Base-by-base conservation (phyloP, 2,329 filamentous ascomycete genomes). In the Helicocarpus griseus region DNA sequence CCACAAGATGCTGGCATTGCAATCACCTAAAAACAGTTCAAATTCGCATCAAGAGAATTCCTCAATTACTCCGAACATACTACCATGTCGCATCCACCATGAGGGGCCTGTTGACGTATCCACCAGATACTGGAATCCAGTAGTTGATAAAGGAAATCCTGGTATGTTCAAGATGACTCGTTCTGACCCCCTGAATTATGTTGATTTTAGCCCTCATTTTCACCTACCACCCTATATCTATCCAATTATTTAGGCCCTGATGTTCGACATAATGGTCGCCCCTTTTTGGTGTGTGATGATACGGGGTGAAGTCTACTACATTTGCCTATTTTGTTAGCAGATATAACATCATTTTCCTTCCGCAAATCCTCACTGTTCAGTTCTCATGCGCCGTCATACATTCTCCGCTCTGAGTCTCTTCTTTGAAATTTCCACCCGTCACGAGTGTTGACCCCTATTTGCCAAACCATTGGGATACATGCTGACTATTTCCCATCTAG, bases 71-170 rank as follows among this genome's bases (percentile, higher is more conserved):
- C 79, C 85, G 3, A 85, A 95, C 62, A 72, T 95, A 19, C 76
- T 96, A 13, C 89, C 90, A 3, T 93, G 87, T 61, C 80, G 81
- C 50, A 81, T 96, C 62, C 78, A 90, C 60, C 85, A 94, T 67
- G 81, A 86, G 59, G 90, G 90, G 1, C 75, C 82, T 1, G 74
- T 91, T 50, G 78, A 82, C 48, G 73, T 81, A 1, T 72, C 78
- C 4, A 68, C 78, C 21, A 73, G 81, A 40, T 89, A 87, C 64
- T 96, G 89, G 89, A 75, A 72, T 5, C 86, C 87, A 0, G 68
- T 63, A 28, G 64, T 68, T 24, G 68, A 73, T 56, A 58, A 67
- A 65, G 62, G 76, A 62, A 63, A 75, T 70, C 28, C 44, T 39
- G 51, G 54, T 55, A 53, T 21, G 48, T 24, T 35, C 35, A 19